Evolutionary conservation across 495 filamentous ascomycete species (phyloP).

Genomic region (Penicillium desertorum): DNA sequence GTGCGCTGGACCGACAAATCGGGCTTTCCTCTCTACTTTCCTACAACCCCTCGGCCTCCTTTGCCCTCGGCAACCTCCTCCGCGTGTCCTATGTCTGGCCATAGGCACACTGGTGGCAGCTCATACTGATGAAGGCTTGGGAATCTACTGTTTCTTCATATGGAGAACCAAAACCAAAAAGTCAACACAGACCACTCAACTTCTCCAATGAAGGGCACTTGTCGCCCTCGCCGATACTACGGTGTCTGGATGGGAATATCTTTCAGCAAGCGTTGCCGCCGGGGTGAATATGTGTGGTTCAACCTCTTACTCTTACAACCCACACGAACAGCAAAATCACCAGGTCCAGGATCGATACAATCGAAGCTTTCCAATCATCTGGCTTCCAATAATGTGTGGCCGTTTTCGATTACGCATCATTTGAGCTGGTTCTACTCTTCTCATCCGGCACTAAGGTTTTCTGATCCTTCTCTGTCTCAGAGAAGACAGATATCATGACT

Average conservation of each 20-base stretch:
- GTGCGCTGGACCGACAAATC: too few species aligned
- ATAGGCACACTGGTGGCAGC: background rate
- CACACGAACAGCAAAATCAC: background rate
- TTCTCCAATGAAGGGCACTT: background rate
- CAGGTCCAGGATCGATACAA: background rate
- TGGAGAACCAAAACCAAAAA: background rate
- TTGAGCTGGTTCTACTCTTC: background rate
- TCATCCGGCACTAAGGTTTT: too few species aligned
- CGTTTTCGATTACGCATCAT: background rate
- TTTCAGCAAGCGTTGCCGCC: too few species aligned
- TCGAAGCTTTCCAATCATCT: background rate
- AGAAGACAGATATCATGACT: background rate
- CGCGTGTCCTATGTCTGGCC: background rate
- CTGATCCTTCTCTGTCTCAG: too few species aligned
- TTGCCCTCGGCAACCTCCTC: background rate
- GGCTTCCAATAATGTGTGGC: background rate
- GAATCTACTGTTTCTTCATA: background rate
- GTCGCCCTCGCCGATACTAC: background rate
- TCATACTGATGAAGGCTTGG: background rate
- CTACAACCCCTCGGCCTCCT: background rate
- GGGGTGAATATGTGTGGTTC: background rate
- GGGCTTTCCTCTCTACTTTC: too few species aligned
- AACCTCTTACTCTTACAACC: too few species aligned
- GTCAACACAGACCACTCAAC: background rate
- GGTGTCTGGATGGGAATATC: background rate